Base-by-base conservation (phyloP, 805 yeast genomes). In the Candida verbasci region DNA sequence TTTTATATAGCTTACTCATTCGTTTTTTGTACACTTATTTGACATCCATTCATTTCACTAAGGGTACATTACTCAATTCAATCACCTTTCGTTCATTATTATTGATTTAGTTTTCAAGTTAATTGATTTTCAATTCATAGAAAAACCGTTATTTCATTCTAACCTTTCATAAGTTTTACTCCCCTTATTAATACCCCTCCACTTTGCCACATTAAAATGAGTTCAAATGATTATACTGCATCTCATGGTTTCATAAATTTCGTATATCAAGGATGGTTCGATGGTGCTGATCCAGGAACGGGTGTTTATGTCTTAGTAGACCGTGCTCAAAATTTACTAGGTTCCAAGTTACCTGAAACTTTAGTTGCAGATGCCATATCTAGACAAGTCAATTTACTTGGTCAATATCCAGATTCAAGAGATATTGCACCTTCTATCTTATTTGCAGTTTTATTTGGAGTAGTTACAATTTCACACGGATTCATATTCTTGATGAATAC, bases 381-480 rank as follows among this genome's bases (percentile, higher is more conserved):
- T 4, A 44, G 50, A 24, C 80, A 76, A 49, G 66, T 62, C 36
- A 58, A 75, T 3, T 53, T 78, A 27, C 79, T 80, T 55, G 88
- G 88, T 7, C 75, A 74, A 8, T 82, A 80, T 48, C 85, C 86
- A 3, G 48, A 47, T 16, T 32, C 31, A 17, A 53, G 44, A 11
- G 89, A 82, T 50, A 49, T 62, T n/a, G 86, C 77, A 1, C 87
- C 87, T 3, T 62, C 73, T 31, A 71, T 72, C 1, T 55, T 81
- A 0, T 80, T 80, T 43, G 49, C 70, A 2, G 80, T 71, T 0
- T 52, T 73, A 1, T 82, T 78, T 43, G 51, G 60, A 9, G 39
- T 80, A 2, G 43, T 82, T 26, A 52, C 61, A 23, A 11, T 74
- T 2, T 66, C 65, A 0, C 80, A 78, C 47, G 36, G 65, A 6